phyloP scores from a whole-genome alignment of 148 eudicot genomes.

The Limonium bicolor region DNA sequence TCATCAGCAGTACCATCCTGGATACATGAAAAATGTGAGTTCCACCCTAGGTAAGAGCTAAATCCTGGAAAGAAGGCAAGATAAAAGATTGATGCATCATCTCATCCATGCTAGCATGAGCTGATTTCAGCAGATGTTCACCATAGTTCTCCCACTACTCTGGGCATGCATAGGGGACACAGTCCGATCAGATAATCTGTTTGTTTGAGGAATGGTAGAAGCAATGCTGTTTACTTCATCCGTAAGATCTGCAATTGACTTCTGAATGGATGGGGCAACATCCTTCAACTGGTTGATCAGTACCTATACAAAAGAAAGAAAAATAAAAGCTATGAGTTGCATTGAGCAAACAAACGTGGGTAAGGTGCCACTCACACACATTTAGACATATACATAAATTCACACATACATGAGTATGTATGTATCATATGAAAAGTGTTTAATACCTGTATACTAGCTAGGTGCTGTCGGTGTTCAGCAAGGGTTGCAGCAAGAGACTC shows the following conservation, averaged over 20 bases:
- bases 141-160: conserved; percentile 53
- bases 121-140: conserved; percentile 11
- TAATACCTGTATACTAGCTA: conserved; percentile 87
- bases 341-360: no score
- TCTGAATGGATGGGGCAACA: conserved; percentile 78
- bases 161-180: conserved; percentile 59
- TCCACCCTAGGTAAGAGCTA: neutral
- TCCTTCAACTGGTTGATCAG: conserved; percentile 82
- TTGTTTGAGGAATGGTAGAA: conserved; percentile 38
- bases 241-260: conserved; percentile 65
- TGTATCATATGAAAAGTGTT: neutral
- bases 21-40: conserved; percentile 11
- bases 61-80: conserved; percentile 1
- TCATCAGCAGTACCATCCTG: conserved; percentile 64
- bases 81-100: neutral
- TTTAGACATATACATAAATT: no score
- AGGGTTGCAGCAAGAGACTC: conserved; percentile 89
- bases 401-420: no score
- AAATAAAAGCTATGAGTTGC: no score
- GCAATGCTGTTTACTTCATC: conserved; percentile 66
- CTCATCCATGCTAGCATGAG: neutral
- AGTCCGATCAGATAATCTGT: conserved; percentile 30
- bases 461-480: conserved; percentile 86
- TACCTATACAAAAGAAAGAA: conserved; percentile 30
- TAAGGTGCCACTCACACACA: no score